phyloP scores from a whole-genome alignment of 1,284 basidiomycete genomes.

The Anthracocystis setariae region DNA sequence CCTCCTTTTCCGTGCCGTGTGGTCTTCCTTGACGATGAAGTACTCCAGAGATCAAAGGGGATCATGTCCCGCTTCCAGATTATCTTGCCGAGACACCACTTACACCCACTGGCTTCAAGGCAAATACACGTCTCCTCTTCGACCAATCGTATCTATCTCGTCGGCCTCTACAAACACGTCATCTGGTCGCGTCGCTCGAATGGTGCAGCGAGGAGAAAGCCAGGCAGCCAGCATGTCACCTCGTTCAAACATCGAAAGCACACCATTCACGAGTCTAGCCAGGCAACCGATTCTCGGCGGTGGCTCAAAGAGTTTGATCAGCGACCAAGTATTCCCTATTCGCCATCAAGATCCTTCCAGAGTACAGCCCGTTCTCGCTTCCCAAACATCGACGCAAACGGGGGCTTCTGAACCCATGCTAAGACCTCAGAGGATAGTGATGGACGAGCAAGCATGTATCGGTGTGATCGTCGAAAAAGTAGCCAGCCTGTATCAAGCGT shows the following conservation, averaged over 20 bases:
- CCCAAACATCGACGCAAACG: not conserved
- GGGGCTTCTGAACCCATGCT: not conserved
- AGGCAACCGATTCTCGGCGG: too few species aligned
- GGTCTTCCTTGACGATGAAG: not conserved
- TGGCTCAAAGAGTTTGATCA: not conserved
- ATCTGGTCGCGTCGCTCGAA: not conserved
- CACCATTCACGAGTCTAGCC: too few species aligned
- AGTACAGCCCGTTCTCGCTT: not conserved
- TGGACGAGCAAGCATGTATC: constrained; percentile 11
- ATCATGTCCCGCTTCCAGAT: constrained; percentile 1
- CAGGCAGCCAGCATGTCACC: not conserved
- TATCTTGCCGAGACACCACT: constrained; percentile 2
- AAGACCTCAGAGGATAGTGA: not conserved
- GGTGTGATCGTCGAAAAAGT: constrained; percentile 4
- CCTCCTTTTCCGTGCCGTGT: not conserved
- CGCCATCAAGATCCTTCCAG: not conserved
- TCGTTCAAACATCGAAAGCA: too few species aligned
- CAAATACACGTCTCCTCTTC: constrained; percentile 4
- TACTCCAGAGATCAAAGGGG: not conserved
- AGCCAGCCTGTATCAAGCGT: constrained; percentile 4
- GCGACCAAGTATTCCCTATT: not conserved
- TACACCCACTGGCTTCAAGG: constrained; percentile 15
- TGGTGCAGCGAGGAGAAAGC: not conserved
- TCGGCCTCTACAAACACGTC: not conserved
- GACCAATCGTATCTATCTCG: not conserved